These are phyloP conservation scores for Pseudogymnoascus sp. DNA, from an alignment of 2,329 filamentous ascomycete genomes.

Conservation along the genomic window DNA sequence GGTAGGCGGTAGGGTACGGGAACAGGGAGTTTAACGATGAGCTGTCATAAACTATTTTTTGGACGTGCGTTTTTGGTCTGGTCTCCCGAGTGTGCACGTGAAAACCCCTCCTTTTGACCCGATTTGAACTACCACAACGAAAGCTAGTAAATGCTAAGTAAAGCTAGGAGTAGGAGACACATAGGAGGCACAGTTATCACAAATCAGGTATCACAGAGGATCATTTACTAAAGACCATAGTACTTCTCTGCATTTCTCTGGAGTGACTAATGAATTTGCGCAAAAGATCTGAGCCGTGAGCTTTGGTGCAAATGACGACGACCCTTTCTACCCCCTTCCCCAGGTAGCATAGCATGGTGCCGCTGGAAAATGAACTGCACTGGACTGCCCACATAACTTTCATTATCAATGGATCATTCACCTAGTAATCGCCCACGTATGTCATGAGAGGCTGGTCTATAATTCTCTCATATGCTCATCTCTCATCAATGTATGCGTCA, in stretches of 20 bases:
- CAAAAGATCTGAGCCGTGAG: slow-evolving; percentile 7
- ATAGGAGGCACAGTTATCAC: not conserved
- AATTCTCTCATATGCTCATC: slow-evolving; percentile 10
- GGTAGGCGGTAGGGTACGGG: slow-evolving; percentile 2
- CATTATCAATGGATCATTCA: slow-evolving; percentile 8
- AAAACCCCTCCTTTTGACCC: slow-evolving; percentile 4
- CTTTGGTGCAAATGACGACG: not conserved
- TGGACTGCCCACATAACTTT: slow-evolving; percentile 7
- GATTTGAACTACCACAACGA: not conserved
- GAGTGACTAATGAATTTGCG: slow-evolving; percentile 8
- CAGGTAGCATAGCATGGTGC: not conserved
- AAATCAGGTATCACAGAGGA: not conserved
- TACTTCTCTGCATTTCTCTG: slow-evolving; percentile 8
- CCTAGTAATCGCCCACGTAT: slow-evolving; percentile 4
- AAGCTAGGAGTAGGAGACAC: not conserved
- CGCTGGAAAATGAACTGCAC: not conserved
- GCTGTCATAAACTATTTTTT: slow-evolving; percentile 6
- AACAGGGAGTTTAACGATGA: slow-evolving; percentile 6
- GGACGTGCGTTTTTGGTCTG: not conserved
- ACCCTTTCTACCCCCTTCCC: not conserved
- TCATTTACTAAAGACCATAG: not conserved
- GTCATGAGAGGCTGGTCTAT: slow-evolving; percentile 9
- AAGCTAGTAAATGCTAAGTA: not conserved
- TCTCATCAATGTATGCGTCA: slow-evolving; percentile 11
- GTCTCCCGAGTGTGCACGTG: not conserved